Conservation (phyloP, 305 asterid species). For the Fraxinus paxiana region DNA sequence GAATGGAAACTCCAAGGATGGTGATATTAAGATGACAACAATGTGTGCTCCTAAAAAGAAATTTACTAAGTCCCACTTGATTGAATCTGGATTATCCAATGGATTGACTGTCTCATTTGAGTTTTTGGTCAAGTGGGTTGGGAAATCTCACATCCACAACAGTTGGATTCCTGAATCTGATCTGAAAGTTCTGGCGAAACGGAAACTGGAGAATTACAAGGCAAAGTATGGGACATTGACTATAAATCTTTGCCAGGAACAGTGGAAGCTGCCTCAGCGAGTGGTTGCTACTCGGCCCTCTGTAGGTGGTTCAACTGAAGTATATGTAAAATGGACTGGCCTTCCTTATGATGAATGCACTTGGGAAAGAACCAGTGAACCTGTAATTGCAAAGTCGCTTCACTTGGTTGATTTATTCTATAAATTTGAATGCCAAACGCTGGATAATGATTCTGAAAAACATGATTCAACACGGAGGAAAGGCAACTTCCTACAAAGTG, state of each 20-base stretch:
- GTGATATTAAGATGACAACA: neutral
- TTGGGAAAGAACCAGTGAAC: slow-evolving; percentile 86
- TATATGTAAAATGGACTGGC: slow-evolving; percentile 79
- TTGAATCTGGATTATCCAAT: slow-evolving; percentile 32
- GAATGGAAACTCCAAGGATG: slow-evolving; percentile 24
- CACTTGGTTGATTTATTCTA: slow-evolving; percentile 66
- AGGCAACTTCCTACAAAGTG: slow-evolving; percentile 41
- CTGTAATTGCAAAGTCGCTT: slow-evolving; percentile 53
- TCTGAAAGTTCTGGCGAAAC: slow-evolving; percentile 74
- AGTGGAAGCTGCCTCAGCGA: slow-evolving; percentile 88
- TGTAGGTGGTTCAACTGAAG: slow-evolving; percentile 62
- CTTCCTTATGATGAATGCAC: slow-evolving; percentile 96
- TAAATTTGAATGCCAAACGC: slow-evolving; percentile 67
- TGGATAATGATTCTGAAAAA: slow-evolving; percentile 50
- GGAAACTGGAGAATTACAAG: slow-evolving; percentile 91
- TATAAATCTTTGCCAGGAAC: slow-evolving; percentile 76
- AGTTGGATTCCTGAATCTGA: slow-evolving; percentile 83
- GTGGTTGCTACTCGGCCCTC: slow-evolving; percentile 67
- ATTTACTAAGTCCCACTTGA: slow-evolving; percentile 33
- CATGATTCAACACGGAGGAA: slow-evolving; percentile 36
- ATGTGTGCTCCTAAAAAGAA: slow-evolving; percentile 33
- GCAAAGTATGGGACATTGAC: slow-evolving; percentile 72
- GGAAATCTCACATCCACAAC: slow-evolving; percentile 85
- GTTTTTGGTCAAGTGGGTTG: slow-evolving; percentile 93
- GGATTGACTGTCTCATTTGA: slow-evolving; percentile 43